Evolutionary conservation across 805 yeast species (phyloP).

Genomic region (Candida xyloterini): DNA sequence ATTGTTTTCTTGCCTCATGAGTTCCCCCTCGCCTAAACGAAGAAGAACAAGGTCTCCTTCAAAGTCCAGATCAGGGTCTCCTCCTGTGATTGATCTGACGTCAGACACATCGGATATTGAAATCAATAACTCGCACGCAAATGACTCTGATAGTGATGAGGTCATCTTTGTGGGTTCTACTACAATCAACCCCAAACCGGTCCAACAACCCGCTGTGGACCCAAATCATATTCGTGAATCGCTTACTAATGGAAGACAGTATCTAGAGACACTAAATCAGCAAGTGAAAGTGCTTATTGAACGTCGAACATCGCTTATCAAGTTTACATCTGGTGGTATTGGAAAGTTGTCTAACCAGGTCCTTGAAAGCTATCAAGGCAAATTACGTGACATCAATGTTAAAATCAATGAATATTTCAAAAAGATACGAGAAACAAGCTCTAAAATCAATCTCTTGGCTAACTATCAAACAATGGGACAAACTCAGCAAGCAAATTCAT

Average conservation of each 20-base stretch:
- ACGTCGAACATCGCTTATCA: conserved; percentile 13
- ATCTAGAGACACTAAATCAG: conserved; percentile 9
- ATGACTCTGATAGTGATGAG: conserved; percentile 11
- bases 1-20: neutral
- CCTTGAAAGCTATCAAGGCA: conserved; percentile 6
- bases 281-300: conserved; percentile 6
- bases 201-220: neutral
- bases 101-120: conserved; percentile 11
- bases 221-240: conserved; percentile 7
- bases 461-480: conserved; percentile 1
- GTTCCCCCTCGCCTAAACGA: neutral
- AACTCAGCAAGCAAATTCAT: neutral
- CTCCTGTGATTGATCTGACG: conserved; percentile 17
- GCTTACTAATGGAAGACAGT: conserved; percentile 6
- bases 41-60: conserved; percentile 1
- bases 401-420: conserved; percentile 9
- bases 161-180: conserved; percentile 16
- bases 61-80: neutral
- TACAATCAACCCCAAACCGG: conserved; percentile 1
- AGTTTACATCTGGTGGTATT: conserved; percentile 12
- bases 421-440: conserved; percentile 7
- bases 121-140: neutral
- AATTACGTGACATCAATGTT: conserved; percentile 5
- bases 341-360: conserved; percentile 10
- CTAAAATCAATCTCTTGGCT: conserved; percentile 6